These are phyloP conservation scores for Parsonsia alboflavescens DNA, from an alignment of 257 asterid species.

Conservation along the genomic window DNA sequence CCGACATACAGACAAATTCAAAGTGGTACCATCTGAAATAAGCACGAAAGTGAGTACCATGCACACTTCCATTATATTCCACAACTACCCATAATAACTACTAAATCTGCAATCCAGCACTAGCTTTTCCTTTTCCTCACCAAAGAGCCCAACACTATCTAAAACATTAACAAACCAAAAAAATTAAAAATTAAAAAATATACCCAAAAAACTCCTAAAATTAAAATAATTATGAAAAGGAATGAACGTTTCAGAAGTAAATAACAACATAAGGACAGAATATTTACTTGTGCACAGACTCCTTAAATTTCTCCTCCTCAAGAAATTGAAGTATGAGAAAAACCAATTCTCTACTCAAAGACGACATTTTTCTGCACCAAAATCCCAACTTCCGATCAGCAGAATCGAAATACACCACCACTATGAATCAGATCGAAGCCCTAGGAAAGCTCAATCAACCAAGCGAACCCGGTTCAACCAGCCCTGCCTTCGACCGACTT, in stretches of 20 bases:
- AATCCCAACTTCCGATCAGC: constrained; percentile 33
- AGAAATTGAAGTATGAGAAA: constrained; percentile 93
- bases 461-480: constrained; percentile 13
- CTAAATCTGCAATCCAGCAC: neutral
- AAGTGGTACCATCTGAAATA: neutral
- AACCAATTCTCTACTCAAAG: constrained; percentile 93
- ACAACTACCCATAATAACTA: neutral
- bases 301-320: constrained; percentile 96
- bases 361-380: constrained; percentile 48
- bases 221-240: neutral
- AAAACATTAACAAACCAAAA: neutral
- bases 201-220: neutral
- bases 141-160: neutral
- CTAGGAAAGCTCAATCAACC: constrained; percentile 24
- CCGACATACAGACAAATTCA: neutral
- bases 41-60: neutral
- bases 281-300: constrained; percentile 86
- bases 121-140: neutral
- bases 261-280: constrained; percentile 32
- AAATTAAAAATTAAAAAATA: too few species aligned
- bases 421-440: constrained; percentile 65
- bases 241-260: neutral
- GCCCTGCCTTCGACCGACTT: constrained; percentile 37
- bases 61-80: neutral
- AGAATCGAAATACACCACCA: constrained; percentile 22